phyloP scores from a whole-genome alignment of 768 basidiomycete genomes.

The Rhizopogon roseolus region DNA sequence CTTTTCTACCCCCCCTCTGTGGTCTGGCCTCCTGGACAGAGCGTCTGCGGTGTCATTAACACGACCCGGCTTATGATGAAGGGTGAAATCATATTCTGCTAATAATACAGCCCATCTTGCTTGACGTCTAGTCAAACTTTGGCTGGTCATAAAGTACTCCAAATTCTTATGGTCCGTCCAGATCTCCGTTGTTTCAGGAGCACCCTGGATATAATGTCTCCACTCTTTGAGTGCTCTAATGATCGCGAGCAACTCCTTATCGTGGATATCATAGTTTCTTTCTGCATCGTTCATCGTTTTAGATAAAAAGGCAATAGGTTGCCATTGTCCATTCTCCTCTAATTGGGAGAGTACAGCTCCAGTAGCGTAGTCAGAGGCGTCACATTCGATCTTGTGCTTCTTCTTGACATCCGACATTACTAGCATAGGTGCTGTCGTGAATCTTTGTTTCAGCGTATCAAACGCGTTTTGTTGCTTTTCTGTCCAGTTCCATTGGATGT shows the following conservation, averaged over 20 bases:
- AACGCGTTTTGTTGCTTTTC: conserved; percentile 19
- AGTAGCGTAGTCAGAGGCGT: neutral
- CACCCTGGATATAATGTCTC: neutral
- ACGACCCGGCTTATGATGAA: too few species aligned
- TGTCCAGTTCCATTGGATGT: conserved; percentile 19
- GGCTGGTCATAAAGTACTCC: conserved; percentile 32
- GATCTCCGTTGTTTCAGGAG: neutral
- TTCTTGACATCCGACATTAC: neutral
- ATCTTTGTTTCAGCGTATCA: conserved; percentile 22
- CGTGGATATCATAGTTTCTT: conserved; percentile 37
- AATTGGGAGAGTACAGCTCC: neutral
- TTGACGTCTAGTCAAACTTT: conserved; percentile 9
- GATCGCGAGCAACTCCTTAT: conserved; percentile 13
- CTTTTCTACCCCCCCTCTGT: too few species aligned
- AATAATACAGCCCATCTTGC: conserved; percentile 29
- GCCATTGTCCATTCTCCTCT: conserved; percentile 8
- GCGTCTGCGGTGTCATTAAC: too few species aligned
- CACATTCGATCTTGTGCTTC: neutral
- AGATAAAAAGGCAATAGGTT: conserved; percentile 28
- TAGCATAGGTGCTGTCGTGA: conserved; percentile 22
- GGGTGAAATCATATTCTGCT: neutral
- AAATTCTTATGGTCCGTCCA: conserved; percentile 29
- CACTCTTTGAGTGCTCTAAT: neutral
- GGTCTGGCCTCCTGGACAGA: too few species aligned
- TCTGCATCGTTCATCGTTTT: conserved; percentile 24